Evolutionary conservation across 495 filamentous ascomycete species (phyloP).

Genomic region (Neurospora sp.): DNA sequence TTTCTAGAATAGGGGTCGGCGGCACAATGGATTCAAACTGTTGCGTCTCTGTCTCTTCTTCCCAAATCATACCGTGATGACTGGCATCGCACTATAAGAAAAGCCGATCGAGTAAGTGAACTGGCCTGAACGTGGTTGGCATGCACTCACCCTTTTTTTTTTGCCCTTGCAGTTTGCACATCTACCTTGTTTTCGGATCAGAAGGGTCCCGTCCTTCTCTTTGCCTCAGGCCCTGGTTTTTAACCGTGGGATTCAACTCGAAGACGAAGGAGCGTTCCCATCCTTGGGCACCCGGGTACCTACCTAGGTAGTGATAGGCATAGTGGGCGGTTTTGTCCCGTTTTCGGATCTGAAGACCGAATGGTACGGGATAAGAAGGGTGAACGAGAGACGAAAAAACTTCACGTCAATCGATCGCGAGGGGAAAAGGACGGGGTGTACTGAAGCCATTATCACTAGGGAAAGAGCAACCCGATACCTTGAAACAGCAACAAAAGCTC

Average conservation of each 20-base stretch:
- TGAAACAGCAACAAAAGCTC: neutral
- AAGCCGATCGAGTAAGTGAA: slow-evolving; percentile 1
- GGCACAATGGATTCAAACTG: slow-evolving; percentile 17
- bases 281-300: slow-evolving; percentile 21
- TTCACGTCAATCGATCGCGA: no score
- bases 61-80: slow-evolving; percentile 42
- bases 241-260: slow-evolving; percentile 34
- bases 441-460: no score
- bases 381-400: no score
- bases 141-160: no score
- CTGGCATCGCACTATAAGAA: slow-evolving; percentile 35
- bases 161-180: slow-evolving; percentile 38
- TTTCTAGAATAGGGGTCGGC: slow-evolving; percentile 1
- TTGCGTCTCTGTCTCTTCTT: slow-evolving; percentile 34
- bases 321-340: neutral
- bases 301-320: neutral
- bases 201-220: slow-evolving; percentile 37
- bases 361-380: neutral
- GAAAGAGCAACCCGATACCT: no score
- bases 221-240: slow-evolving; percentile 24
- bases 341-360: neutral
- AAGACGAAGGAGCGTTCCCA: slow-evolving; percentile 32
- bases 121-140: no score
- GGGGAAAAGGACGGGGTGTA: no score
- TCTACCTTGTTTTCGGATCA: slow-evolving; percentile 40